Base-by-base conservation (phyloP, 371 early-diverging fungal species). In the Basidiobolus meristosporus region DNA sequence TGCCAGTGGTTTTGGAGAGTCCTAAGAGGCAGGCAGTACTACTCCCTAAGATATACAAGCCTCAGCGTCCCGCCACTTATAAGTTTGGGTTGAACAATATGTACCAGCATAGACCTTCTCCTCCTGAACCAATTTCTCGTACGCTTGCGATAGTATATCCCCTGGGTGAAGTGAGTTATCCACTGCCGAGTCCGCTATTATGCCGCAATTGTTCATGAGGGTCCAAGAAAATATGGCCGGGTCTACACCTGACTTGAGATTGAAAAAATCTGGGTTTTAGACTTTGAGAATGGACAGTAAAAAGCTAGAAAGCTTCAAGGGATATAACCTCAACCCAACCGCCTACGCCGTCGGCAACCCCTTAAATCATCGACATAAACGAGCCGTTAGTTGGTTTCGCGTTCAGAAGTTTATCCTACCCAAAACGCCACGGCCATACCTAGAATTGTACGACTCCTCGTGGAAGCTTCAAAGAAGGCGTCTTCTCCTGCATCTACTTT, bases 401-500 rank as follows among this genome's bases (percentile, higher is more conserved):
- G n/a, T n/a, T n/a, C n/a, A n/a, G n/a, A n/a, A n/a, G n/a, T n/a
- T n/a, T n/a, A n/a, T n/a, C n/a, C n/a, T n/a, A n/a, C n/a, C n/a
- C n/a, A n/a, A n/a, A n/a, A n/a, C n/a, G n/a, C n/a, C n/a, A n/a
- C n/a, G n/a, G n/a, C 3, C 9, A 26, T 26, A 26, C 26, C 26
- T 9, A 26, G 26, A 26, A 26, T 9, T 26, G 26, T 26, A 26
- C 26, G 26, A 9, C 26, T 26, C 26, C 5, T 26, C 3, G 26
- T 26, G 5, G 26, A 26, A 9, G 26, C 9, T 26, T 26, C 26
- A 33, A 73, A 77, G 44, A 73, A 73, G 12, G 77, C 77, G 50
- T 77, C 77, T 43, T 73, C 77, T 18, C 77, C 77, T 23, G 77
- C 73, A 53, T 76, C 73, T 3, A 76, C 77, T 37, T 75, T 75